Percentiles rank a stretch among this genome's conserved stretches.
phyloP scores from a whole-genome alignment of 2,329 filamentous ascomycete species.

The Ascochyta lentis region DNA sequence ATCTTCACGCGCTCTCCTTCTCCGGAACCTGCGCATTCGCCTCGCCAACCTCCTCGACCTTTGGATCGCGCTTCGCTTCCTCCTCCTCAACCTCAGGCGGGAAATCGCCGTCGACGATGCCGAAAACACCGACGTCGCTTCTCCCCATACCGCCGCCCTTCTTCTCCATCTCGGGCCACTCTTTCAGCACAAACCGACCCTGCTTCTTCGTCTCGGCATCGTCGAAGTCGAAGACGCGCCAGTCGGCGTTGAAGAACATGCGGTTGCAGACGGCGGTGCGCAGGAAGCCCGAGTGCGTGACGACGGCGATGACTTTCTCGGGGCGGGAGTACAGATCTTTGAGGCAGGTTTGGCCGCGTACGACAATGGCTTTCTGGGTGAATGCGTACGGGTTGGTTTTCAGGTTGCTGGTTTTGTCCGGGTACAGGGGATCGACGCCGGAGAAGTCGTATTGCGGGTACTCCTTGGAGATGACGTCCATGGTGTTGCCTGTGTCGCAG shows the following conservation, averaged over 20 bases:
- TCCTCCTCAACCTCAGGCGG: slow-evolving; percentile 29
- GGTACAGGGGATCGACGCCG: slow-evolving; percentile 64
- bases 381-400: slow-evolving; percentile 58
- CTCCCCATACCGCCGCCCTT: slow-evolving; percentile 59
- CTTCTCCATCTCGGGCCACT: slow-evolving; percentile 58
- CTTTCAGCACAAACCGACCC: slow-evolving; percentile 53
- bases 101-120: slow-evolving; percentile 34
- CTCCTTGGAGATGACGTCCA: slow-evolving; percentile 53
- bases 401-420: slow-evolving; percentile 63
- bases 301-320: slow-evolving; percentile 69
- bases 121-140: slow-evolving; percentile 51
- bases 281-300: slow-evolving; percentile 70
- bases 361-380: slow-evolving; percentile 60
- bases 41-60: slow-evolving; percentile 22
- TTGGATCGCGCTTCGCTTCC: slow-evolving; percentile 15
- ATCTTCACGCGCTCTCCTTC: slow-evolving; percentile 13
- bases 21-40: slow-evolving; percentile 21
- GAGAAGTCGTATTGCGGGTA: slow-evolving; percentile 67
- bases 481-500: slow-evolving; percentile 66
- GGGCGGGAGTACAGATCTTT: slow-evolving; percentile 59
- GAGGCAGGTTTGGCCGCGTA: slow-evolving; percentile 61
- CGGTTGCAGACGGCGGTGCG: slow-evolving; percentile 62
- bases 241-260: slow-evolving; percentile 66
- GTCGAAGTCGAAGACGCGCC: slow-evolving; percentile 66
- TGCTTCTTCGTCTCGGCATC: slow-evolving; percentile 55